Percentiles rank a stretch among this genome's conserved stretches.
These are phyloP conservation scores for Scedosporium minutisporum DNA, from an alignment of 2,329 filamentous ascomycete genomes.

Conservation along the genomic window DNA sequence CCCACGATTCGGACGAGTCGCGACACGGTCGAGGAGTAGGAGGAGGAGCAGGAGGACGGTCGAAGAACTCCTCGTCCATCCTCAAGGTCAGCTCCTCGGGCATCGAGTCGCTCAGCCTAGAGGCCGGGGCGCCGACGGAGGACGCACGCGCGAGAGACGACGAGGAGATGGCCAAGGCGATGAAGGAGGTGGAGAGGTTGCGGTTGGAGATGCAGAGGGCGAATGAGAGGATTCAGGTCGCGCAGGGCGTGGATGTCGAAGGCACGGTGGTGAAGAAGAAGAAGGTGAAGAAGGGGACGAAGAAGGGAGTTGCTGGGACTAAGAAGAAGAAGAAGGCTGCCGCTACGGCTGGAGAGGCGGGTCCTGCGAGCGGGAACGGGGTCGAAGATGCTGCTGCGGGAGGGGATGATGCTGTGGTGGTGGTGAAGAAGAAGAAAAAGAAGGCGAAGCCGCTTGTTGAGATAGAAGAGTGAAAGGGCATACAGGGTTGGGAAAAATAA, in stretches of 20 bases:
- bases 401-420: conserved; percentile 24
- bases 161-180: conserved; percentile 76
- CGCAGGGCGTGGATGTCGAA: conserved; percentile 56
- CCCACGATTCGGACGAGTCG: conserved; percentile 45
- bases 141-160: conserved; percentile 68
- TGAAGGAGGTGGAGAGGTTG: conserved; percentile 79
- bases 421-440: conserved; percentile 40
- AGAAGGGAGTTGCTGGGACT: conserved; percentile 15
- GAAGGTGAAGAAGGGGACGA: conserved; percentile 57
- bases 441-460: conserved; percentile 1
- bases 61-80: conserved; percentile 25
- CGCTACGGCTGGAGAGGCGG: conserved; percentile 10
- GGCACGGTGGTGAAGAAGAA: conserved; percentile 57
- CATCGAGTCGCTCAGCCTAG: conserved; percentile 62
- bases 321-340: conserved; percentile 25
- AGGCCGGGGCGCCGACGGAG: conserved; percentile 18
- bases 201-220: conserved; percentile 82
- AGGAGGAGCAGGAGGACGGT: conserved; percentile 42
- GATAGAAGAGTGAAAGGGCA: conserved; percentile 3
- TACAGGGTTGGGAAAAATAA: conserved; percentile 7
- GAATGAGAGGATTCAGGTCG: conserved; percentile 64
- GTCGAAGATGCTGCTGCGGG: conserved; percentile 7
- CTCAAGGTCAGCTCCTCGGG: conserved; percentile 82
- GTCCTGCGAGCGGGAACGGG: background rate
- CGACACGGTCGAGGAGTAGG: conserved; percentile 36